These are phyloP conservation scores for Byssochlamys sp. DNA, from an alignment of 2,329 filamentous ascomycete species.

Conservation along the genomic window DNA sequence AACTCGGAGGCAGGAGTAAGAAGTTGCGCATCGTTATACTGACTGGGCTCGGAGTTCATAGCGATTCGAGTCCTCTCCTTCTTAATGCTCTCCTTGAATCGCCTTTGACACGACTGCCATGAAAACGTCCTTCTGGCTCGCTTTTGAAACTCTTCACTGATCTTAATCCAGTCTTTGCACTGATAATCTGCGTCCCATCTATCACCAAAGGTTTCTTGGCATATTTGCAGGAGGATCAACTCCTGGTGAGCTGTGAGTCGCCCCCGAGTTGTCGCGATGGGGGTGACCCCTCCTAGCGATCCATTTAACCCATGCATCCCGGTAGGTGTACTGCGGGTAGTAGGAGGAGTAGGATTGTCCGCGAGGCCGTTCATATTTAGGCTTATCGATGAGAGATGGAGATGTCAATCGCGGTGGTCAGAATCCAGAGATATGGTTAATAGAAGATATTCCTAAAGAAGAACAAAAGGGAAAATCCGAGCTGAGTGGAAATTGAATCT, in stretches of 20 bases:
- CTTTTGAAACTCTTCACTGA: background rate
- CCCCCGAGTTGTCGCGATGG: background rate
- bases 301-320: background rate
- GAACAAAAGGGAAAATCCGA: no score
- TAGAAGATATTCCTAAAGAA: background rate
- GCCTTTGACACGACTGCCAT: background rate
- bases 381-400: background rate
- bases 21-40: background rate
- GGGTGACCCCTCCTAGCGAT: background rate
- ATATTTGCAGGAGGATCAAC: background rate
- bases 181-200: background rate
- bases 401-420: background rate
- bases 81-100: background rate
- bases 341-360: background rate
- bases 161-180: background rate
- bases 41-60: background rate
- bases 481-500: background rate
- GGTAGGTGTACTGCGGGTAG: background rate
- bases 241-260: background rate
- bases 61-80: background rate
- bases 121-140: background rate
- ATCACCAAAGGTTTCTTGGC: background rate
- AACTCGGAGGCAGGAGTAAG: background rate
- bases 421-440: background rate
- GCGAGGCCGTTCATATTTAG: no score